Percentiles rank a stretch among this genome's conserved stretches.
Evolutionary conservation across 345 rosid species (phyloP).

Genomic region (Lepidium africanum): DNA sequence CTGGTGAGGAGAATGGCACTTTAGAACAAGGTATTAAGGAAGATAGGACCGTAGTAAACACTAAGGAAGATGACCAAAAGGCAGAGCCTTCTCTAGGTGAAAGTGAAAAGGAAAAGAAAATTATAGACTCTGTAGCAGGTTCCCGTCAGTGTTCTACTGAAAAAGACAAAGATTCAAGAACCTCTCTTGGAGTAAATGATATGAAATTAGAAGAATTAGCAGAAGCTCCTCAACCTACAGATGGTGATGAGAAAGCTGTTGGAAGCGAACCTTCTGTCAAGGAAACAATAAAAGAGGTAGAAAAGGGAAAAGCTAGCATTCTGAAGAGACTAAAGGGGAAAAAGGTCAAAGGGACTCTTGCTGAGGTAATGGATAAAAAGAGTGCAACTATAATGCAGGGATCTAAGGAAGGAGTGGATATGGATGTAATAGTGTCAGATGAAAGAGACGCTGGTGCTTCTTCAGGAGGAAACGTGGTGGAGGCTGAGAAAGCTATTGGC

Average conservation of each 20-base stretch:
- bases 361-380: not conserved
- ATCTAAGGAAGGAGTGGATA: not conserved
- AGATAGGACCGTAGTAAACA: not conserved
- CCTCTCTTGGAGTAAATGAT: slow-evolving; percentile 8
- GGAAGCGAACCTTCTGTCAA: not conserved
- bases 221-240: not conserved
- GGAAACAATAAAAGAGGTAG: not conserved
- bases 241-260: not conserved
- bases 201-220: not conserved
- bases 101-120: slow-evolving; percentile 12
- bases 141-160: not conserved
- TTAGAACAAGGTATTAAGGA: not conserved
- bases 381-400: not conserved
- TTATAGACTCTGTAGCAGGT: slow-evolving; percentile 2
- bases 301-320: not conserved
- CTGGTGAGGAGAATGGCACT: slow-evolving; percentile 11
- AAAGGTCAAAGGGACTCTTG: not conserved
- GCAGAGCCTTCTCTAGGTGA: slow-evolving; percentile 8
- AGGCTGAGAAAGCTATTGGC: slow-evolving; percentile 24
- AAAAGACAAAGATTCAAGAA: slow-evolving; percentile 3
- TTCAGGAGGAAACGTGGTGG: slow-evolving; percentile 20
- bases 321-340: not conserved
- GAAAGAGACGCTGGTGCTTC: slow-evolving; percentile 1
- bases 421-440: not conserved
- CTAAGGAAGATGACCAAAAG: not conserved